phyloP scores from a whole-genome alignment of 2,329 filamentous ascomycete species.

The Nemania sp. region DNA sequence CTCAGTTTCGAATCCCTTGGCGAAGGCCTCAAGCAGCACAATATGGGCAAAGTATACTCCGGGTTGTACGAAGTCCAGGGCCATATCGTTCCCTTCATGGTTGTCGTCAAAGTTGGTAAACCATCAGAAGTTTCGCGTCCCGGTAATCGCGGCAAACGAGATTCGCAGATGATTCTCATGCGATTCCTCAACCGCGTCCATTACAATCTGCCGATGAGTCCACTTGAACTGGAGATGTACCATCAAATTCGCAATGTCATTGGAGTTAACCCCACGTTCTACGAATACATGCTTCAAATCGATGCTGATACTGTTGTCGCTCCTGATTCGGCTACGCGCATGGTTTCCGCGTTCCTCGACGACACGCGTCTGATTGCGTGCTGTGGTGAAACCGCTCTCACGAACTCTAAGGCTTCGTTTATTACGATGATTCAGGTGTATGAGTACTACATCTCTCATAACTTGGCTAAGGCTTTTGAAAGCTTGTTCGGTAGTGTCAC shows the following conservation, averaged over 20 bases:
- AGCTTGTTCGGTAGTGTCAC: constrained; percentile 96
- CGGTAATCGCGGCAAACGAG: constrained; percentile 98
- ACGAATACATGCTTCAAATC: constrained; percentile 95
- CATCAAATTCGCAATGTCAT: constrained; percentile 99
- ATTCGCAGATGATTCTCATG: constrained; percentile 98
- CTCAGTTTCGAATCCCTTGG: constrained; percentile 96
- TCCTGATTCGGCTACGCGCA: constrained; percentile 84
- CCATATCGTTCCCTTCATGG: constrained; percentile 96
- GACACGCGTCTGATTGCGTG: constrained; percentile 92
- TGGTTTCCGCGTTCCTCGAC: constrained; percentile 87
- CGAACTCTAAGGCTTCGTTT: constrained; percentile 89
- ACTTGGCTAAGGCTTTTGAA: constrained; percentile 95
- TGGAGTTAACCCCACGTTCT: constrained; percentile 96
- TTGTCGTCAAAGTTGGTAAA: constrained; percentile 96
- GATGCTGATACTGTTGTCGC: constrained; percentile 96
- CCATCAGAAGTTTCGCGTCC: constrained; percentile 93
- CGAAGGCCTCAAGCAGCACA: constrained; percentile 95
- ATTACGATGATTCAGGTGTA: constrained; percentile 99
- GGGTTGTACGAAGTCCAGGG: constrained; percentile 97
- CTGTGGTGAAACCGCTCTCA: constrained; percentile 91
- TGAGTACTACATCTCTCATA: constrained; percentile 99
- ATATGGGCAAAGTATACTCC: constrained; percentile 99
- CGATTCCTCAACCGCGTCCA: constrained; percentile 98
- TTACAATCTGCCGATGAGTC: constrained; percentile 95
- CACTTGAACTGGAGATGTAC: constrained; percentile 95